Conservation (phyloP, 768 basidiomycete species). For the Boletus subparvulus region DNA sequence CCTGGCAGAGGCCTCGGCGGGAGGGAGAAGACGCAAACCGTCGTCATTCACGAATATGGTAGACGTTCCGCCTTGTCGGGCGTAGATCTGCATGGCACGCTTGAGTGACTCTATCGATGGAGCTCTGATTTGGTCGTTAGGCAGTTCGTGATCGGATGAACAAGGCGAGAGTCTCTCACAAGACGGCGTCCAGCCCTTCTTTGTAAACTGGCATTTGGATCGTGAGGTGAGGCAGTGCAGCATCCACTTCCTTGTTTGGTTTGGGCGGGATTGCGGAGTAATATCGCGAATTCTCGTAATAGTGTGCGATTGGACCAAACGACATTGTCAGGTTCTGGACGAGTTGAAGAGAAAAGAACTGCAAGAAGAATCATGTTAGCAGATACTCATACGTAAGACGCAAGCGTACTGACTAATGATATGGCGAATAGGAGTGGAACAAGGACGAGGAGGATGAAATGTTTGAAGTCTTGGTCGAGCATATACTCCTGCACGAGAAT, state of each 20-base stretch:
- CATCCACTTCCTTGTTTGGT: slow-evolving; percentile 44
- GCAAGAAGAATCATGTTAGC: slow-evolving; percentile 9
- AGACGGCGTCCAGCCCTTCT: slow-evolving; percentile 50
- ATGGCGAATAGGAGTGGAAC: slow-evolving; percentile 46
- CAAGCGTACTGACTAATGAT: slow-evolving; percentile 38
- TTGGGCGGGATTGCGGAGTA: slow-evolving; percentile 47
- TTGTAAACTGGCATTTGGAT: slow-evolving; percentile 63
- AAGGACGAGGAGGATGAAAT: slow-evolving; percentile 43
- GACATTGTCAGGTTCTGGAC: slow-evolving; percentile 37
- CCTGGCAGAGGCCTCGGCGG: slow-evolving; percentile 46
- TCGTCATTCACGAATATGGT: slow-evolving; percentile 63
- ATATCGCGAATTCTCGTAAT: slow-evolving; percentile 51
- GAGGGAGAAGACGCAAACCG: slow-evolving; percentile 52
- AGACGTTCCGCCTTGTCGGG: slow-evolving; percentile 61
- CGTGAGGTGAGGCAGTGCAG: slow-evolving; percentile 47
- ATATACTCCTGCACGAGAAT: slow-evolving; percentile 54
- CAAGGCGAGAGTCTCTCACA: slow-evolving; percentile 35
- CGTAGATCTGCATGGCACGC: slow-evolving; percentile 61
- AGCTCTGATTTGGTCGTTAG: slow-evolving; percentile 26
- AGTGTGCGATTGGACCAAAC: slow-evolving; percentile 53
- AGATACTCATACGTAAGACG: background rate
- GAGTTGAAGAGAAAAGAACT: slow-evolving; percentile 45
- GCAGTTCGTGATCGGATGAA: background rate
- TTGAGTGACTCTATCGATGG: slow-evolving; percentile 56
- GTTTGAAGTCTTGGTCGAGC: slow-evolving; percentile 44